Percentiles rank a stretch among this genome's conserved stretches.
phyloP scores from a whole-genome alignment of 805 yeast species.

The Maudiozyma serrabonitensis region DNA sequence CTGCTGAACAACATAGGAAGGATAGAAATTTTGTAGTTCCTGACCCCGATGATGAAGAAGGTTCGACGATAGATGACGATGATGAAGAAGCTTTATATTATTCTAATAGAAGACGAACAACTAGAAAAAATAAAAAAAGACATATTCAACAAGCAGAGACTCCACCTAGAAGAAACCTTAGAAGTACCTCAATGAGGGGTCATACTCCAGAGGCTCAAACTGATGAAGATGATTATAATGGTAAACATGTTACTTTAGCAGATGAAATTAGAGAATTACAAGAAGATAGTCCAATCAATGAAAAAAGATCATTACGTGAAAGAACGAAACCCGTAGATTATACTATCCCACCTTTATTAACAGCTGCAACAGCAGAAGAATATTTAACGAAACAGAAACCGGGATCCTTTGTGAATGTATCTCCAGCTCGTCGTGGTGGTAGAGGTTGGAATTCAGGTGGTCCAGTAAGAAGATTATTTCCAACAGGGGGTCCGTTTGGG shows the following conservation, averaged over 20 bases:
- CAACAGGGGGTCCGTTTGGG: conserved; percentile 96
- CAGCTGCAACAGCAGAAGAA: conserved; percentile 30
- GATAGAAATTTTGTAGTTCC: conserved; percentile 23
- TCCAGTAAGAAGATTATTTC: conserved; percentile 63
- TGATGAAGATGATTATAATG: conserved; percentile 18
- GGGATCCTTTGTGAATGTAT: conserved; percentile 11
- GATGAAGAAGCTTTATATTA: conserved; percentile 10
- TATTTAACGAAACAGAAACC: conserved; percentile 11
- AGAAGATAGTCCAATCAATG: conserved; percentile 49
- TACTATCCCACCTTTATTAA: conserved; percentile 72
- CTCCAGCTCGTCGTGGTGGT: conserved; percentile 31
- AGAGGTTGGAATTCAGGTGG: conserved; percentile 33
- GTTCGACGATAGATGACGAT: conserved; percentile 24
- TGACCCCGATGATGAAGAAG: conserved; percentile 26
- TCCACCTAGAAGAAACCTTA: conserved; percentile 13
- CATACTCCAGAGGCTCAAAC: conserved; percentile 16
- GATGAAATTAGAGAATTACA: conserved; percentile 60
- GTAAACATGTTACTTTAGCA: conserved; percentile 34
- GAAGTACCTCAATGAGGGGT: conserved; percentile 18
- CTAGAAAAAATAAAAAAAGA: conserved; percentile 10
- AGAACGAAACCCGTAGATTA: conserved; percentile 71
- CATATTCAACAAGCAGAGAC: conserved; percentile 12
- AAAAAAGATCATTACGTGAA: conserved; percentile 46
- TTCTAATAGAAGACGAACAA: not conserved
- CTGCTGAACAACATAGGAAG: conserved; percentile 12